phyloP scores from a whole-genome alignment of 2,329 filamentous ascomycete species.

The Sporothrix inflata region DNA sequence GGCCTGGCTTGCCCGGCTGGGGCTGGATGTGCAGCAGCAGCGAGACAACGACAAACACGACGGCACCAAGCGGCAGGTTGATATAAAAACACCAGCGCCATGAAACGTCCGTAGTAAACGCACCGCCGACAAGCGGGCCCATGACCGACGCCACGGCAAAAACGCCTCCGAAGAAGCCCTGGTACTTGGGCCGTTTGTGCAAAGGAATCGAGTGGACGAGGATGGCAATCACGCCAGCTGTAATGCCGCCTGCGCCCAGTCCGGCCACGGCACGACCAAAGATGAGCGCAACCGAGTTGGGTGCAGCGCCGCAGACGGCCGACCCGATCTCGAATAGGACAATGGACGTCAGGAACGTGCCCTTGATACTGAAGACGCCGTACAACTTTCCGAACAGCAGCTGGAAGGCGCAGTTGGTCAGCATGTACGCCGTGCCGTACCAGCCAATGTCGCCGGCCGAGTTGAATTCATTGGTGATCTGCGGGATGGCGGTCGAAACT shows the following conservation, averaged over 20 bases:
- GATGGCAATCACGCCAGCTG: constrained; percentile 43
- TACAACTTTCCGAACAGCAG: constrained; percentile 48
- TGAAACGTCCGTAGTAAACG: constrained; percentile 43
- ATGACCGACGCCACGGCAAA: constrained; percentile 44
- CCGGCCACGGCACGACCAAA: constrained; percentile 48
- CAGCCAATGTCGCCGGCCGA: constrained; percentile 32
- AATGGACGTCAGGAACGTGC: constrained; percentile 40
- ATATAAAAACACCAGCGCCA: constrained; percentile 49
- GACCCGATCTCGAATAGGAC: constrained; percentile 46
- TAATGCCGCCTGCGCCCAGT: constrained; percentile 45
- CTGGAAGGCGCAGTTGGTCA: constrained; percentile 37
- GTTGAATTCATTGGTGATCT: constrained; percentile 31
- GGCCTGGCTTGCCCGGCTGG: constrained; percentile 16
- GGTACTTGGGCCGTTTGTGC: constrained; percentile 41
- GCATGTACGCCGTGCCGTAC: constrained; percentile 33
- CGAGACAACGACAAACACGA: constrained; percentile 39
- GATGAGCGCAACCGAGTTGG: constrained; percentile 47
- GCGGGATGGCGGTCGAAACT: constrained; percentile 35
- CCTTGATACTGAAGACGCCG: constrained; percentile 44
- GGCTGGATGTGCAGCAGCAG: constrained; percentile 38
- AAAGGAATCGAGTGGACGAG: constrained; percentile 44
- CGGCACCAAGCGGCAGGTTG: constrained; percentile 45
- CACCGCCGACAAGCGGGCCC: constrained; percentile 45
- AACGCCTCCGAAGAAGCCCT: constrained; percentile 44
- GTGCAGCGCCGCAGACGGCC: constrained; percentile 47